These are phyloP conservation scores for Solanum hybrid DNA, from an alignment of 305 asterid species.

Conservation along the genomic window DNA sequence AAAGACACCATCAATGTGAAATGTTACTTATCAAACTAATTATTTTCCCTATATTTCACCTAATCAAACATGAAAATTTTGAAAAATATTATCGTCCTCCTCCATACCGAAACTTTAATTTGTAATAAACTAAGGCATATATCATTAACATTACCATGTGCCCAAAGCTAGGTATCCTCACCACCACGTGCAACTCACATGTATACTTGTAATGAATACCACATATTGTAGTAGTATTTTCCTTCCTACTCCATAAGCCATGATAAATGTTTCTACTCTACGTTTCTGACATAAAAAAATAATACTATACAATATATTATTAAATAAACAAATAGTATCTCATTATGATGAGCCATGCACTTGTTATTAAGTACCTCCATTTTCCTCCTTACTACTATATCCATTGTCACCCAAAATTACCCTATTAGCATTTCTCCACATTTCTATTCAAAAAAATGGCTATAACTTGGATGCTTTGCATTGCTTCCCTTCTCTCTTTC, in stretches of 20 bases:
- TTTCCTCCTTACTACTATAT: not conserved
- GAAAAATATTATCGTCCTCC: not conserved
- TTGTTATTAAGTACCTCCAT: conserved; percentile 1
- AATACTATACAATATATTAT: not conserved
- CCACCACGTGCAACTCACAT: conserved; percentile 3
- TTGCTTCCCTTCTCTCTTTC: not conserved
- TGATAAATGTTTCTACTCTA: not conserved
- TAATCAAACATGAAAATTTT: not conserved
- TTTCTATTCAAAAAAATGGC: not conserved
- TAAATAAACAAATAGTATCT: not conserved
- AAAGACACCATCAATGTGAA: not conserved
- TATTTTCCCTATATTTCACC: not conserved
- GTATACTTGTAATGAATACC: not conserved
- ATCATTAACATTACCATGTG: not conserved
- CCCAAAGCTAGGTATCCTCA: not conserved
- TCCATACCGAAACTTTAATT: not conserved
- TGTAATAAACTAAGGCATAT: too few relatives aligned
- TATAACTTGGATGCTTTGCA: not conserved
- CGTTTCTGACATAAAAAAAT: not conserved
- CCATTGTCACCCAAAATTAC: not conserved
- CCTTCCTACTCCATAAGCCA: not conserved
- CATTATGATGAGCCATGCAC: conserved; percentile 3
- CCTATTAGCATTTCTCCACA: not conserved
- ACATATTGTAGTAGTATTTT: not conserved
- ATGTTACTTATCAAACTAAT: not conserved